phyloP scores from a whole-genome alignment of 2,329 filamentous ascomycete genomes.

The Arthrobotrys sinensis region DNA sequence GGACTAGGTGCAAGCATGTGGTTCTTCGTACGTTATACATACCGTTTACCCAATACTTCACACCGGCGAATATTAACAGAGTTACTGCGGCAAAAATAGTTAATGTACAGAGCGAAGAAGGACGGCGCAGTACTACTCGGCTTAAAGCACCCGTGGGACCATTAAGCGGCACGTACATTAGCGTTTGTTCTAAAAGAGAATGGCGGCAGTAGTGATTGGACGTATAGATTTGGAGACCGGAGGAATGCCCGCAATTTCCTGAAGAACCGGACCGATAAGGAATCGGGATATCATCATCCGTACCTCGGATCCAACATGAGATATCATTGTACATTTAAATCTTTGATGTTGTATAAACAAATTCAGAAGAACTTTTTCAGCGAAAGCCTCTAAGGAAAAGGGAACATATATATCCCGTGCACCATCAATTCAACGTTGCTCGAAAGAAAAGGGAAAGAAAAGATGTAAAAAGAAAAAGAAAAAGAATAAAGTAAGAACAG shows the following conservation, averaged over 20 bases:
- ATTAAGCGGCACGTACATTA: slow-evolving; percentile 71
- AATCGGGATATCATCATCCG: not conserved
- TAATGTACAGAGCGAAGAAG: slow-evolving; percentile 97
- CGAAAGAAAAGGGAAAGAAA: too few relatives aligned
- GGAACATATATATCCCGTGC: not conserved
- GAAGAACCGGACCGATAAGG: not conserved
- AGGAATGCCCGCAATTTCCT: not conserved
- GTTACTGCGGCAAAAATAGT: slow-evolving; percentile 70
- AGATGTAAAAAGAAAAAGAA: not conserved
- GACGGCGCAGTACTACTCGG: slow-evolving; percentile 92
- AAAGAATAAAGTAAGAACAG: too few relatives aligned
- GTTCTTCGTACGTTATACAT: slow-evolving; percentile 84
- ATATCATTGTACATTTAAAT: slow-evolving; percentile 51
- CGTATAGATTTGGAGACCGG: not conserved
- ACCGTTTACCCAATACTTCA: slow-evolving; percentile 50
- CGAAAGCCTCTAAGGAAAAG: not conserved
- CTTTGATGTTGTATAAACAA: slow-evolving; percentile 42
- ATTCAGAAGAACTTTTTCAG: slow-evolving; percentile 9
- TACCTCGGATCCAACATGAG: not conserved
- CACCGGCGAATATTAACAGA: slow-evolving; percentile 25
- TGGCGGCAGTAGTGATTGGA: not conserved
- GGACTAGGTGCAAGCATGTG: slow-evolving; percentile 96
- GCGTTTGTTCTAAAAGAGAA: not conserved
- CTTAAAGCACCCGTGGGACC: slow-evolving; percentile 97
- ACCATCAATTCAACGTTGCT: not conserved